Base-by-base conservation (phyloP, 2,329 filamentous ascomycete genomes). In the Chaetomiaceae sp. region DNA sequence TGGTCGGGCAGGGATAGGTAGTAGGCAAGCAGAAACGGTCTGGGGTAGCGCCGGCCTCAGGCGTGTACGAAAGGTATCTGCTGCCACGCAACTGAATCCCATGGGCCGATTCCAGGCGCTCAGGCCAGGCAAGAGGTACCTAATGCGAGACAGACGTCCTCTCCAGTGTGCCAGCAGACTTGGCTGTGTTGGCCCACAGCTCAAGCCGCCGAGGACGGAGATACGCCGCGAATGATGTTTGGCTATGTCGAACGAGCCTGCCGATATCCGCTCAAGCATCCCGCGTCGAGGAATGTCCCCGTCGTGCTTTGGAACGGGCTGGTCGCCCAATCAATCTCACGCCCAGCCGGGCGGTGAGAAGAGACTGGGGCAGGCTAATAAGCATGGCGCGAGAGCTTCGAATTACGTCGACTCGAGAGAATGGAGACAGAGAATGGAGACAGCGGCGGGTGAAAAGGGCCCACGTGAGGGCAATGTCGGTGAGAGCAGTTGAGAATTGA, bases 281-380 rank as follows among this genome's bases (percentile, higher is more conserved):
- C 18, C 17, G 15, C 24, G 38, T 43, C 33, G 20, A 39, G 18
- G 42, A 30, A 42, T 37, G n/a, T 44, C 32, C 33, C 39, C 18
- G 29, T 12, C 22, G 12, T 41, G 27, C 36, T 43, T 42, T 36
- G 35, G 37, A 18, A 42, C 22, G 22, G 22, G 5, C 22, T 45
- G 49, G 38, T 43, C 49, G 38, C 48, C 52, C 54, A 54, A 58
- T 48, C 47, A 49, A 26, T 37, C 49, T 32, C 27, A 24, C 42
- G 12, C 33, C 20, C n/a, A 11, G 18, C 39, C 46, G 47, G 34
- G 49, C 45, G 50, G 50, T 47, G 45, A 55, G 37, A 29, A 26
- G 20, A 47, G 34, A 33, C 17, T 24, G 24, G 41, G 30, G 20
- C 27, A 42, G 26, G 35, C n/a, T n/a, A n/a, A n/a, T 20, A 33